Evolutionary conservation across 2,329 filamentous ascomycete genomes (phyloP).

Genomic region (Diaporthe amygdali): DNA sequence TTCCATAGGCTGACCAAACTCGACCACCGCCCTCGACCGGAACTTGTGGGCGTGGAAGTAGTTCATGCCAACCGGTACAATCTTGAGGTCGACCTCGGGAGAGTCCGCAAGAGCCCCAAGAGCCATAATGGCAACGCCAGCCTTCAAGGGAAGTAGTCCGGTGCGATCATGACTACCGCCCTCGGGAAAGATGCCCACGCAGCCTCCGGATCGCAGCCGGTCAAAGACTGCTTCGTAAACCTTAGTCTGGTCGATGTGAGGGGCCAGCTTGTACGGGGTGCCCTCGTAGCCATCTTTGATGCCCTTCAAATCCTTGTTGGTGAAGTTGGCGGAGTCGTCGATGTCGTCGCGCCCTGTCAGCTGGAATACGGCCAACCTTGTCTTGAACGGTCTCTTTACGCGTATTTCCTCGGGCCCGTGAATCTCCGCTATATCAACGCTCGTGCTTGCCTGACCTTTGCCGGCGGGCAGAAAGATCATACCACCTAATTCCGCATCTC

Average conservation of each 20-base stretch:
- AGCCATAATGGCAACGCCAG: constrained; percentile 97
- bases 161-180: constrained; percentile 95
- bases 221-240: constrained; percentile 95
- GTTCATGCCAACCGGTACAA: constrained; percentile 98
- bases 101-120: constrained; percentile 85
- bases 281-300: constrained; percentile 71
- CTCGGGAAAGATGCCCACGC: constrained; percentile 96
- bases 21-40: constrained; percentile 90
- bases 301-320: constrained; percentile 58
- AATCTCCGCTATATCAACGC: constrained; percentile 83
- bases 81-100: constrained; percentile 87
- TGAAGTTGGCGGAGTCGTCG: constrained; percentile 68
- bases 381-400: constrained; percentile 87
- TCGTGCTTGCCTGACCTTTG: constrained; percentile 77
- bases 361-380: constrained; percentile 75
- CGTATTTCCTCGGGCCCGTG: constrained; percentile 79
- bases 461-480: constrained; percentile 86
- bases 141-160: constrained; percentile 89
- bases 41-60: constrained; percentile 99
- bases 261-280: constrained; percentile 84
- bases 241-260: constrained; percentile 90
- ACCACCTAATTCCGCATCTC: constrained; percentile 77
- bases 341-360: constrained; percentile 81
- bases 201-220: constrained; percentile 80
- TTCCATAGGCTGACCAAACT: constrained; percentile 90